Base-by-base conservation (phyloP, 768 basidiomycete genomes). In the Lanmaoa pseudosensibilis region DNA sequence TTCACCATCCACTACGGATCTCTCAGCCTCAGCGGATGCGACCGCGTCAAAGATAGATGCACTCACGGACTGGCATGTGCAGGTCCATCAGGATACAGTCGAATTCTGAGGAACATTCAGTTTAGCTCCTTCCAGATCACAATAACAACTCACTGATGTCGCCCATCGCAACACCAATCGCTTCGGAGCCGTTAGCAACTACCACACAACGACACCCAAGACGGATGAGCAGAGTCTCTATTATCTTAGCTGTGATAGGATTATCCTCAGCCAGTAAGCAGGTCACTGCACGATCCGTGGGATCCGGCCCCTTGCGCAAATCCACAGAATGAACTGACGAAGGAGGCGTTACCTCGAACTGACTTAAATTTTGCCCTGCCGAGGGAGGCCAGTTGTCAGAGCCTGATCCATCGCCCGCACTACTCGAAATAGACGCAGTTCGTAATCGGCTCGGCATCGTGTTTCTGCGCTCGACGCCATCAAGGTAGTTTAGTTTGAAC, bases 181-280 rank as follows among this genome's bases (percentile, higher is more conserved):
- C 97, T 73, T 97, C 94, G 5, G 95, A 93, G 9, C 97, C 97
- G 74, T 98, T 94, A 41, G 93, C 85, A 18, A 98, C 97, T 10
- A 98, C 91, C 11, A 98, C 88, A 70, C 92, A 94, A 18, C 95
- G 88, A 72, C 96, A 98, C 2, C 97, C 97, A 57, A 98, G 83
- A 36, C 95, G 87, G 58, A 92, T 90, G 46, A 99, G 82, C 44
- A 98, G 74, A 2, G 95, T 98, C 73, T 98, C 94, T 47, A 98
- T 87, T 47, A 99, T 98, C 78, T 98, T 98, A 33, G 92, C 91
- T 0, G 94, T 96, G 61, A 98, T 98, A 2, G 97, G 97, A 66
- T 99, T 98, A 65, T 98, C 94, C 71, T 98, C 97, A 1, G 96
- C 97, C 36, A 99, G 80, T 27, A 99, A 72, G 66, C 93, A 94